Base-by-base conservation (phyloP, 2,329 filamentous ascomycete genomes). In the Aspergillus felis region DNA sequence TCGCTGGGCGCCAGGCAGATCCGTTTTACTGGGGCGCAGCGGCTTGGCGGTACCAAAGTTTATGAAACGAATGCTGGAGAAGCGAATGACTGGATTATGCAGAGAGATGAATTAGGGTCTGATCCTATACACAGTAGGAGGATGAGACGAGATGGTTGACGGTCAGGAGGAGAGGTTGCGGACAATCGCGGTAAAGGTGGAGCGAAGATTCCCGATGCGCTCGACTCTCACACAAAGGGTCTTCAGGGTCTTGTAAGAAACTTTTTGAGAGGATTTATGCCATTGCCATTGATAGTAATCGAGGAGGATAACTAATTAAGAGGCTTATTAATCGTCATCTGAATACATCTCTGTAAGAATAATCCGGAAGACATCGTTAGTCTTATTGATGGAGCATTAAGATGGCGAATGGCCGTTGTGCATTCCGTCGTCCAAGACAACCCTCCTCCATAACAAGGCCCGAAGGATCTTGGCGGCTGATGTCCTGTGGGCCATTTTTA, bases 21-120 rank as follows among this genome's bases (percentile, higher is more conserved):
- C 22, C 35, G 56, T 50, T 56, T 57, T 32, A 53, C 12, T 47
- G 60, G 41, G 57, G 58, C 55, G 57, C 55, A 62, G 60, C 55
- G 50, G 57, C 54, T 57, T 54, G 53, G 58, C 55, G 27, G 20
- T n/a, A 27, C 46, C 27, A 35, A 28, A 42, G 28, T 42, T 29
- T 49, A 46, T 27, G 20, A 22, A 14, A 29, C 24, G 25, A 50
- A 14, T 25, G 44, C 22, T 9, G n/a, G 9, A 20, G 20, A 41
- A 55, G 17, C 35, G 53, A 58, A 38, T 25, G 55, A 53, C 22
- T 24, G 55, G 28, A 9, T 22, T 47, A 35, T 35, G 32, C 32
- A 14, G 44, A 47, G 5, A 32, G 24, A 35, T 24, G 24, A 32
- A 42, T 17, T 42, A 6, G 28, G 35, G 28, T 10, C 28, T 4